Evolutionary conservation across 192 early-diverging fungal species (phyloP).

Genomic region (Mortierella claussenii): DNA sequence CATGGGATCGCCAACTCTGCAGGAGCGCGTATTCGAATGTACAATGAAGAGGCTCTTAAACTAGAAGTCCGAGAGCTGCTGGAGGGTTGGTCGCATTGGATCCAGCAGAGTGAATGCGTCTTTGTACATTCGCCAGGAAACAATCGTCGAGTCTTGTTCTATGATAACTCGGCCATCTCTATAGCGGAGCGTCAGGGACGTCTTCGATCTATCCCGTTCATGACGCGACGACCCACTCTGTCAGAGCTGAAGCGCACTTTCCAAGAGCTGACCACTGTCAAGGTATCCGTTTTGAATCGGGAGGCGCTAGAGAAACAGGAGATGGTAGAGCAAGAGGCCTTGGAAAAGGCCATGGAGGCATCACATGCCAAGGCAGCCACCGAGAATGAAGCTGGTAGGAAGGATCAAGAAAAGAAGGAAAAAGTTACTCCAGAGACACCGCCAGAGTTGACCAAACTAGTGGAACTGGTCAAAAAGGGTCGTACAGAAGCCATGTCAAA

Average conservation of each 20-base stretch:
- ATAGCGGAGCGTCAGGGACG: conserved; percentile 33
- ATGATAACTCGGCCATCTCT: conserved; percentile 58
- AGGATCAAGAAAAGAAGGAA: neutral
- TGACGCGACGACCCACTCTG: conserved; percentile 59
- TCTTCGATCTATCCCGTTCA: conserved; percentile 48
- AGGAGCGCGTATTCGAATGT: conserved; percentile 87
- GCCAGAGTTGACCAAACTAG: conserved; percentile 59
- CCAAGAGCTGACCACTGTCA: conserved; percentile 69
- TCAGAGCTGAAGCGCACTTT: conserved; percentile 75
- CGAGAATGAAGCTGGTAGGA: neutral
- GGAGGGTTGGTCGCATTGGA: conserved; percentile 72
- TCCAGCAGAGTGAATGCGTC: conserved; percentile 71
- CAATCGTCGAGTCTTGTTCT: conserved; percentile 62
- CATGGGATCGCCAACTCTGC: conserved; percentile 89
- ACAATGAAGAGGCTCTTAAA: conserved; percentile 88
- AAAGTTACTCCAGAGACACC: conserved; percentile 9
- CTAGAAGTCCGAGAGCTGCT: conserved; percentile 83
- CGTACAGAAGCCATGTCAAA: conserved; percentile 68
- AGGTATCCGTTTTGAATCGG: conserved; percentile 57
- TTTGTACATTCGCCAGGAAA: conserved; percentile 83
- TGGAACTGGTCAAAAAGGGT: conserved; percentile 68
- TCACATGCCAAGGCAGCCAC: conserved; percentile 17
- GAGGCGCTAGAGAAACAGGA: conserved; percentile 31
- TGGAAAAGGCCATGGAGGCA: conserved; percentile 13
- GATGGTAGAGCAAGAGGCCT: conserved; percentile 42